Evolutionary conservation across 140 eudicot species (phyloP), one percentile per base, ranked within the genome.

Genomic region (Erigeron philadelphicus): DNA sequence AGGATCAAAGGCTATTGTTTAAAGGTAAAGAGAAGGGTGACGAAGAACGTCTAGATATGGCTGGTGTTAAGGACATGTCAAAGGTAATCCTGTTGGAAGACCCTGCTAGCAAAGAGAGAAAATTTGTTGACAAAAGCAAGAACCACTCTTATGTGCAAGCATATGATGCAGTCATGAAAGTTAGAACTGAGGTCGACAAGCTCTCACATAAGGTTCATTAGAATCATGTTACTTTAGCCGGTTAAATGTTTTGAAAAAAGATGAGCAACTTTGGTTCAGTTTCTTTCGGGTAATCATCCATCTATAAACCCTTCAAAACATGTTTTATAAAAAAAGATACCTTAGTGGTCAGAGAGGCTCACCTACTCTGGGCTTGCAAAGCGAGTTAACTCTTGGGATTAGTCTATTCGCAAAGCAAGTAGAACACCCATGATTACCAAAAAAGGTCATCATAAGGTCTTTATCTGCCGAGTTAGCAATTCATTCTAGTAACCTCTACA

Each of bases 81-180:
- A 84, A 84, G 47, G 81, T 84, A 46, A 77, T 84, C 15, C 57
- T 84, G 18, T 43, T 84, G 65, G 88, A 84, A 71, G 85, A 77
- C 61, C 88, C 85, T 12, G 88, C 88, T 12, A 84, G 85, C 76
- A 84, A 74, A 67, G 85, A 80, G 67, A 76, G 57, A 72, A 80
- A 83, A 64, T 67, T 76, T 8, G 41, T 58, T 42, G 78, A 72
- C 52, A 70, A 57, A 71, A 74, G 42, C 72, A 80, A 66, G 70
- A 71, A 61, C 9, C 48, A 44, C 9, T 70, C 21, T 59, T 52
- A 25, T 9, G 10, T n/a, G 25, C 74, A 72, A 15, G 75, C 88
- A 5, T 69, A 64, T 65, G 82, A 78, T n/a, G 82, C 84, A 2
- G 59, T 86, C 25, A 73, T 77, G 68, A 75, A 70, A 60, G 86